A percentile compares a stretch with the other conserved stretches of the same genome.
Conservation (phyloP, 495 filamentous ascomycete species). For the Rostrohypoxylon terebratum region DNA sequence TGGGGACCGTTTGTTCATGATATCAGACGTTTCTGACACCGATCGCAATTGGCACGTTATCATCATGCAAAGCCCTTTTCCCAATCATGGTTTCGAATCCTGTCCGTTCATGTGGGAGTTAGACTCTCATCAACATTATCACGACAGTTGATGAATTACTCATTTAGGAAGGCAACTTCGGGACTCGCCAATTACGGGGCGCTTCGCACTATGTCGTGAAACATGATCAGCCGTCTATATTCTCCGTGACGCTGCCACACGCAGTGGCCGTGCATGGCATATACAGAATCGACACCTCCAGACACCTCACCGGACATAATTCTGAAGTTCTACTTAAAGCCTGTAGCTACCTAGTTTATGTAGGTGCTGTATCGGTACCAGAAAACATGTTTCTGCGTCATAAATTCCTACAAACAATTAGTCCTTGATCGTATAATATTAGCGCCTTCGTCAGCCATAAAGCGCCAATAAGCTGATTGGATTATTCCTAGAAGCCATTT, state of each 20-base stretch:
- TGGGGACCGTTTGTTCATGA: background rate
- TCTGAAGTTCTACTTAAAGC: background rate
- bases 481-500: background rate
- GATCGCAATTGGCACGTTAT: background rate
- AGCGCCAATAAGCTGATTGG: background rate
- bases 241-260: background rate
- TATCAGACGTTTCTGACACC: background rate
- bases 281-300: background rate
- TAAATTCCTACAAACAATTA: background rate
- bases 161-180: slow-evolving; percentile 1
- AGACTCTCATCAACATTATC: background rate
- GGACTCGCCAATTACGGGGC: background rate
- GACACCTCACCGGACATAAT: background rate
- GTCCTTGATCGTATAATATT: background rate
- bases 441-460: background rate
- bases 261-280: background rate
- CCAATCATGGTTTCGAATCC: background rate
- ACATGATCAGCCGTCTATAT: slow-evolving; percentile 2
- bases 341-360: background rate
- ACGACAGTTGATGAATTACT: background rate
- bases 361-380: background rate
- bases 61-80: slow-evolving; percentile 9
- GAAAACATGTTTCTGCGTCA: background rate
- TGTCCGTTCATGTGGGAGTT: background rate
- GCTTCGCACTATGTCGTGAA: slow-evolving; percentile 11